Base-by-base conservation (phyloP, 768 basidiomycete genomes). In the Trametopsis cervina region DNA sequence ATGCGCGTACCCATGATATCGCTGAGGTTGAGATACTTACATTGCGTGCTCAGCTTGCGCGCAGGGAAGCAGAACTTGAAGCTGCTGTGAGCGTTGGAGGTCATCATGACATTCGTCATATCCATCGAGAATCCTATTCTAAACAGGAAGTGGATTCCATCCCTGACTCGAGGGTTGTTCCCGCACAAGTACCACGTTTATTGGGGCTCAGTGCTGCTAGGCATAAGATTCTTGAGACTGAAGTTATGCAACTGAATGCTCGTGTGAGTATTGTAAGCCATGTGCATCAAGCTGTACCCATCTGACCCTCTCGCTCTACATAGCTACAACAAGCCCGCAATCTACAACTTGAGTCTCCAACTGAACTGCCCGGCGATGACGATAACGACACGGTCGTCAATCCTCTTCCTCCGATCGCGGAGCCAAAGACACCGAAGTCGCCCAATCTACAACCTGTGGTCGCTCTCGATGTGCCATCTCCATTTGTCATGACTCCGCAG, bases 41-140 rank as follows among this genome's bases (percentile, higher is more conserved):
- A 15, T 66, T 84, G 2, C 70, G 75, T 48, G 78, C 80, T 0
- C 72, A 73, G 58, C 59, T 84, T 4, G 76, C 79, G 0, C 70
- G 73, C 4, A 68, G 79, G n/a, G 81, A 83, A 39, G 72, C 72
- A 0, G 76, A 81, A 53, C 64, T 83, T 4, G 76, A 77, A 54
- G 56, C 56, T 2, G 65, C 60, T 47, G 50, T 67, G 13, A 49
- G 42, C 1, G 57, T 57, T 22, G n/a, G 9, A n/a, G 40, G 40
- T 29, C 44, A 47, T 25, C 11, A 4, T 24, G 44, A 27, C 15
- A 13, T 38, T n/a, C n/a, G n/a, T n/a, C n/a, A n/a, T n/a, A n/a
- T n/a, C n/a, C n/a, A n/a, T n/a, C n/a, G n/a, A n/a, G n/a, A n/a
- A n/a, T n/a, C n/a, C n/a, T n/a, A n/a, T n/a, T n/a, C n/a, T n/a